Percentiles rank a stretch among this genome's conserved stretches.
Conservation (phyloP, 495 filamentous ascomycete genomes). For the Podospora fimiseda region DNA sequence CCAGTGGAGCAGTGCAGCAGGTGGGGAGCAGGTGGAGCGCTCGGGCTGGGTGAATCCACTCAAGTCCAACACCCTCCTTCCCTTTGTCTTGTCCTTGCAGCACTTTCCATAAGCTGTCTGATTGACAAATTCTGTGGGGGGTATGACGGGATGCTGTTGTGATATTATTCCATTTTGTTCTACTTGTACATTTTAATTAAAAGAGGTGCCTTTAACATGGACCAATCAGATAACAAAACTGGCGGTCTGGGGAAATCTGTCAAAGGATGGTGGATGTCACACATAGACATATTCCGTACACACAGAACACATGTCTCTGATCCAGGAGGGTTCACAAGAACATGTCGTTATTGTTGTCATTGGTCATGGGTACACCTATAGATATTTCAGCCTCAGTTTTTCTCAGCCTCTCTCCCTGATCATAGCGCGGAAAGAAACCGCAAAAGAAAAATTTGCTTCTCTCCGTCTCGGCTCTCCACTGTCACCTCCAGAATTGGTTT, state of each 20-base stretch:
- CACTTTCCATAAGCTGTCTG: neutral
- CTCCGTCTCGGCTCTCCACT: neutral
- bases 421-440: neutral
- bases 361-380: neutral
- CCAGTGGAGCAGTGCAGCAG: too few relatives aligned
- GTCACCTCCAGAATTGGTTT: neutral
- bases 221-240: too few relatives aligned
- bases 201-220: too few relatives aligned
- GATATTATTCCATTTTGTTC: neutral
- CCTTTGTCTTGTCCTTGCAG: neutral
- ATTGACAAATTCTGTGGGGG: conserved; percentile 18
- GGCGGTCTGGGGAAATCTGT: too few relatives aligned
- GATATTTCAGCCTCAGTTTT: neutral
- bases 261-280: too few relatives aligned
- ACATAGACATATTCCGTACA: too few relatives aligned
- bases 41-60: conserved; percentile 5
- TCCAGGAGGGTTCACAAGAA: too few relatives aligned
- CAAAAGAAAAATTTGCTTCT: conserved; percentile 2
- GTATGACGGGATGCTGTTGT: conserved; percentile 12
- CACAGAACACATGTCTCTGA: too few relatives aligned
- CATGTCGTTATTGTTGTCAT: too few relatives aligned
- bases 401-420: neutral
- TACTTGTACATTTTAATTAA: neutral
- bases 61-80: conserved; percentile 9
- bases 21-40: too few relatives aligned